phyloP scores from a whole-genome alignment of 208 protist species.

The Tetramitus jugosus region DNA sequence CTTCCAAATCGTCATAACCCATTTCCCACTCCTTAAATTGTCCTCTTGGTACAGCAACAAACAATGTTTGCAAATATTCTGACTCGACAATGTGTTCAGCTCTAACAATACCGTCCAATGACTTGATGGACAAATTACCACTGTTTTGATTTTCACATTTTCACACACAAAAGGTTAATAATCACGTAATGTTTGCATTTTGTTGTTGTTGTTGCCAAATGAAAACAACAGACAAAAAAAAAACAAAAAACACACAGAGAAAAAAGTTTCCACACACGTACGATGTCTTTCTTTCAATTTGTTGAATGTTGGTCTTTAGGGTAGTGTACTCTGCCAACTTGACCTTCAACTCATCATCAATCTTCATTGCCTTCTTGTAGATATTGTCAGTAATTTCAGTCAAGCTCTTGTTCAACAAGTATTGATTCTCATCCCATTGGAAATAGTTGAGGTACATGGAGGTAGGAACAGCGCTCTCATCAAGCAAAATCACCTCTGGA shows the following conservation, averaged over 20 bases:
- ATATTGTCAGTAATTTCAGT: neutral
- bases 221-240: no score
- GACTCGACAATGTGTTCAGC: neutral
- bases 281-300: neutral
- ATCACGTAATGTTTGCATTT: no score
- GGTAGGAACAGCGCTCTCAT: neutral
- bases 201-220: no score
- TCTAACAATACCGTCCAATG: neutral
- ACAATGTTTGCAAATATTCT: slow-evolving; percentile 1
- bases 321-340: neutral
- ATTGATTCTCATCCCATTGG: slow-evolving; percentile 13
- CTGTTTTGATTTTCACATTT: no score
- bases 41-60: neutral
- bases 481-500: neutral
- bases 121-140: neutral
- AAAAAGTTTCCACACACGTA: no score
- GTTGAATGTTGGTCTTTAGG: neutral
- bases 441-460: neutral
- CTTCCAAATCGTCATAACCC: neutral
- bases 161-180: no score
- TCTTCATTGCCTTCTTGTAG: neutral
- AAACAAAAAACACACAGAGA: no score
- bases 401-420: neutral
- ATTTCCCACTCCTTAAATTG: neutral
- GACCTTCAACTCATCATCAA: slow-evolving; percentile 5